Evolutionary conservation across 768 basidiomycete genomes (phyloP).

Genomic region (Xerocomellus chrysenteron): DNA sequence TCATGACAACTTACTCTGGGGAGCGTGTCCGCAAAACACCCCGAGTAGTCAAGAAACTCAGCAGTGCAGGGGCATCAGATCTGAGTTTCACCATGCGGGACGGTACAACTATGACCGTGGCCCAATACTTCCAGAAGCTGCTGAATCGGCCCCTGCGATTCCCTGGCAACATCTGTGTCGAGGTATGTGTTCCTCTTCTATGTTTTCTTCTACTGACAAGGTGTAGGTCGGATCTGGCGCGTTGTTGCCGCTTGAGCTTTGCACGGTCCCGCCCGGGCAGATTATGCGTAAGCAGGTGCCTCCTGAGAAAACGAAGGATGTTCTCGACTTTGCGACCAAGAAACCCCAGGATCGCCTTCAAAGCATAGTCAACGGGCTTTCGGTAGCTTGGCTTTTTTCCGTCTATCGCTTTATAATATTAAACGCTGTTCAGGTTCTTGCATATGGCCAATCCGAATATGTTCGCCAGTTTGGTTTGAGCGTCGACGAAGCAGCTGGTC

Average conservation of each 20-base stretch:
- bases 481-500: constrained; percentile 49
- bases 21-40: constrained; percentile 41
- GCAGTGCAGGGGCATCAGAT: constrained; percentile 49
- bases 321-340: constrained; percentile 68
- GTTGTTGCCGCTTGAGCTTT: constrained; percentile 65
- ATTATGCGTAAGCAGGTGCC: constrained; percentile 73
- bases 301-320: constrained; percentile 58
- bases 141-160: constrained; percentile 54
- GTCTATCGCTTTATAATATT: neutral
- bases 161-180: constrained; percentile 66
- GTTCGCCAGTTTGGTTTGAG: constrained; percentile 71
- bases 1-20: constrained; percentile 43
- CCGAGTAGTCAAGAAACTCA: constrained; percentile 63
- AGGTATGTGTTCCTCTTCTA: constrained; percentile 43
- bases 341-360: constrained; percentile 55
- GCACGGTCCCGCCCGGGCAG: constrained; percentile 61
- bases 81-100: constrained; percentile 57
- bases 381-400: constrained; percentile 34
- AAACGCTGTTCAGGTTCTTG: constrained; percentile 44
- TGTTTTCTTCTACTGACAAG: constrained; percentile 21
- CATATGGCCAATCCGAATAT: constrained; percentile 74
- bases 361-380: constrained; percentile 54
- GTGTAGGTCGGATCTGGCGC: constrained; percentile 60
- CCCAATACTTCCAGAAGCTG: constrained; percentile 56
- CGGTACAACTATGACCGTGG: constrained; percentile 56